Evolutionary conservation across 345 rosid genomes (phyloP).

Genomic region (Odontarrhena argentea): DNA sequence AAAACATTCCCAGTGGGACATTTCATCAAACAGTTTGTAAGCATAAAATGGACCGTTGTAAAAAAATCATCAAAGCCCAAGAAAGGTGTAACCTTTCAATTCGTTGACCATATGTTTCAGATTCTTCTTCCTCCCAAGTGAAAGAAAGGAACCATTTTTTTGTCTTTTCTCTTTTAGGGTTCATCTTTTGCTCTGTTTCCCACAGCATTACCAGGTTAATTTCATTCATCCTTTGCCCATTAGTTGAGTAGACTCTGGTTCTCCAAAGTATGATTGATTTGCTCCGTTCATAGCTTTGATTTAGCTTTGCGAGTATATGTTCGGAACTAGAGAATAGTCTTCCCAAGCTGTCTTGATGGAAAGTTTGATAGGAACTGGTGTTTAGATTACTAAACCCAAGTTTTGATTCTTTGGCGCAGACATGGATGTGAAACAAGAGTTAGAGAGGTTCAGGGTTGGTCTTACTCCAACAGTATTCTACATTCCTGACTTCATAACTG

Average conservation of each 20-base stretch:
- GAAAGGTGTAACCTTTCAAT: neutral
- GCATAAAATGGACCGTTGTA: too few species aligned
- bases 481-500: conserved; percentile 65
- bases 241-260: neutral
- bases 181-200: conserved; percentile 20
- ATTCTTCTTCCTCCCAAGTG: conserved; percentile 32
- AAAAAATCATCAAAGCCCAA: conserved; percentile 4
- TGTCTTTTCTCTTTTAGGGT: conserved; percentile 25
- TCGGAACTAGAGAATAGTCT: neutral
- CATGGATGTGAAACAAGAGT: conserved; percentile 40
- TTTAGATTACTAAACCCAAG: neutral
- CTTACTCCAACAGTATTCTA: conserved; percentile 63
- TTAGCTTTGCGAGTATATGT: neutral
- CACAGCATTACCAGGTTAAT: conserved; percentile 18
- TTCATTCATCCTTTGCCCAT: neutral
- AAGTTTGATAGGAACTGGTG: neutral
- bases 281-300: conserved; percentile 1
- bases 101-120: neutral
- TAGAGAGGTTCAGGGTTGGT: conserved; percentile 59
- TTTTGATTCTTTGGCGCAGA: conserved; percentile 23
- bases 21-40: too few species aligned
- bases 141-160: conserved; percentile 6
- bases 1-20: too few species aligned
- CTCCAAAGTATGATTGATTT: neutral
- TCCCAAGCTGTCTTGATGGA: conserved; percentile 6